Percentiles rank a stretch among this genome's conserved stretches.
phyloP scores from a whole-genome alignment of 495 filamentous ascomycete genomes.

The Hypomontagnella monticulosa region DNA sequence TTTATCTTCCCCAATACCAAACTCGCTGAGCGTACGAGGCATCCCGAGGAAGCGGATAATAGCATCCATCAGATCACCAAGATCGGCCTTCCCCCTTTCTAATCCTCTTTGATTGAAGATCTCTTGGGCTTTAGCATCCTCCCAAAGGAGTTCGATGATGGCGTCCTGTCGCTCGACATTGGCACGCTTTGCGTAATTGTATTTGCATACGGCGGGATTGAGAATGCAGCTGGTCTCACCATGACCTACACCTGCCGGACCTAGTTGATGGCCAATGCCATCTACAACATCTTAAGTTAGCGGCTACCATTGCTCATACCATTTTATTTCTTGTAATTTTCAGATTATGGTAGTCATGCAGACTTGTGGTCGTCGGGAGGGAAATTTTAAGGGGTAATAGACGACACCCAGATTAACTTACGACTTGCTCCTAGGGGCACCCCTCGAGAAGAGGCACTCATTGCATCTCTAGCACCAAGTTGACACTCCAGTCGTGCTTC shows the following conservation, averaged over 20 bases:
- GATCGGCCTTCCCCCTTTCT: slow-evolving; percentile 50
- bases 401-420: slow-evolving; percentile 16
- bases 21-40: slow-evolving; percentile 64
- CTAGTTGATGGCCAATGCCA: slow-evolving; percentile 71
- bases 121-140: slow-evolving; percentile 50
- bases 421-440: slow-evolving; percentile 66
- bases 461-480: slow-evolving; percentile 65
- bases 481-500: slow-evolving; percentile 62
- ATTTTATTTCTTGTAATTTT: too few species aligned
- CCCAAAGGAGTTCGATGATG: slow-evolving; percentile 56
- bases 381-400: background rate
- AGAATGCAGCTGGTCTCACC: slow-evolving; percentile 72
- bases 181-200: slow-evolving; percentile 57
- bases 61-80: slow-evolving; percentile 64
- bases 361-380: background rate
- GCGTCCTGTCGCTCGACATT: slow-evolving; percentile 60
- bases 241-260: slow-evolving; percentile 69
- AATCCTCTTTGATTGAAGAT: slow-evolving; percentile 54
- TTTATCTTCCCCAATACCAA: slow-evolving; percentile 63
- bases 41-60: slow-evolving; percentile 66
- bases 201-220: slow-evolving; percentile 68
- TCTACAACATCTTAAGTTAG: slow-evolving; percentile 41
- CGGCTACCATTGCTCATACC: background rate
- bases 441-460: slow-evolving; percentile 59
- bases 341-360: background rate